Evolutionary conservation across 106 monocot genomes (phyloP), one percentile per base, ranked within the genome.

Genomic region (Posidonia australis): DNA sequence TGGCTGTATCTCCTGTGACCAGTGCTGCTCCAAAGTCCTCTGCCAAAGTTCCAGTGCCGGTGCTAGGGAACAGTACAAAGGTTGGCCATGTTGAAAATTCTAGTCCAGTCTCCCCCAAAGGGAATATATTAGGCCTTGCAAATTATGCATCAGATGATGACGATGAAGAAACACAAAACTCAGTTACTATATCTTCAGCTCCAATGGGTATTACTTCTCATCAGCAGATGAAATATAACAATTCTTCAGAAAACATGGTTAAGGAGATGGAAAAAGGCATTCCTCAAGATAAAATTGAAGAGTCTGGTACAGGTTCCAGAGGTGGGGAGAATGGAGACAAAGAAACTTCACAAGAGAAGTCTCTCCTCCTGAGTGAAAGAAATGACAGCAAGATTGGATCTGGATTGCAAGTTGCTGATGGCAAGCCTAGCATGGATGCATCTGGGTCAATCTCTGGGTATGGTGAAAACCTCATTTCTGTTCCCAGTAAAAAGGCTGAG

Each of bases 101-200:
- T 67, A 62, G 22, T 67, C 18, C 27, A 28, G 21, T n/a, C 18
- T 48, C 49, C 27, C 36, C 61, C 51, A 28, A 23, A 58, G 74
- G 74, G 13, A 61, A 59, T 52, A 24, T 75, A 52, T 75, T 75
- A 45, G 74, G 74, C 43, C 74, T 75, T 48, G 74, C 74, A 62
- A 61, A 68, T 55, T 75, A 75, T 62, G 48, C 59, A 26, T 75
- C 74, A 27, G 67, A 67, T 54, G 67, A 67, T 52, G 67, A 74
- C 9, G 60, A 67, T 51, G 67, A 74, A 41, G 74, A 67, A 52
- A 31, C 32, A 9, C 56, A 58, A 73, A 60, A 19, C 27, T 52
- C 74, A 26, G 53, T 16, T 53, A 24, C 20, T 18, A 46, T 9
- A 45, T 67, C 57, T 42, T 26, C 60, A 44, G 18, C 18, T 3